Evolutionary conservation across 169 alveolate genomes (phyloP), one percentile per base, ranked within the genome.

Genomic region (Eimeria tenella): DNA sequence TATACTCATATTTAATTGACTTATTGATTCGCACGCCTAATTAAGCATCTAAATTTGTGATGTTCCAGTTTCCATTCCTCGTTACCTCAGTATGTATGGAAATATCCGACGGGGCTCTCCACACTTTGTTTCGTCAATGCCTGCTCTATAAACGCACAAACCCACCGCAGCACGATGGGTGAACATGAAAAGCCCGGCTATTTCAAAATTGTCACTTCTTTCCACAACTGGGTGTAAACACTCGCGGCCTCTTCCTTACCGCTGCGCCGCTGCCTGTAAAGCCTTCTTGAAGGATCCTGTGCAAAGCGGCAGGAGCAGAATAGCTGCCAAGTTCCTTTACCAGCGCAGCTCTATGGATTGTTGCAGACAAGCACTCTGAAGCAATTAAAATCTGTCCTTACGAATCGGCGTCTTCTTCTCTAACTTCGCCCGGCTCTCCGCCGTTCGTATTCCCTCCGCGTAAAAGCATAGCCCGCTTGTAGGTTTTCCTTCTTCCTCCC

Each of bases 211-310:
- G 42, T 1, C 42, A 31, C 42, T 31, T 31, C 42, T 31, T 31
- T 31, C 42, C 42, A 31, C 42, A 31, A 31, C 42, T 31, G 42
- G 42, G 4, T 31, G 42, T 31, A 2, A 31, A 31, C 42, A 31
- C 42, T 31, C 15, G 42, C 79, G 5, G 10, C 49, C 8, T 7
- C 74, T 70, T 42, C 55, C 91, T 63, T 31, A 96, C 97, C 97
- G 82, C 74, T 92, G 90, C 60, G 97, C 97, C 49, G 97, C 97
- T 4, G 96, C 96, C 77, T 93, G 95, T 42, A 96, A 82, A 63
- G 97, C 97, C 52, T 94, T 96, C 70, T 96, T 96, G 79, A 96
- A 96, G 86, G 96, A 90, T 52, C 92, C 97, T 96, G 90, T 79
- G 71, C 63, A 13, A 53, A 79, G 21, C 68, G 19, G 19, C 68